phyloP scores from a whole-genome alignment of 305 asterid genomes.

The Solanum chacoense region DNA sequence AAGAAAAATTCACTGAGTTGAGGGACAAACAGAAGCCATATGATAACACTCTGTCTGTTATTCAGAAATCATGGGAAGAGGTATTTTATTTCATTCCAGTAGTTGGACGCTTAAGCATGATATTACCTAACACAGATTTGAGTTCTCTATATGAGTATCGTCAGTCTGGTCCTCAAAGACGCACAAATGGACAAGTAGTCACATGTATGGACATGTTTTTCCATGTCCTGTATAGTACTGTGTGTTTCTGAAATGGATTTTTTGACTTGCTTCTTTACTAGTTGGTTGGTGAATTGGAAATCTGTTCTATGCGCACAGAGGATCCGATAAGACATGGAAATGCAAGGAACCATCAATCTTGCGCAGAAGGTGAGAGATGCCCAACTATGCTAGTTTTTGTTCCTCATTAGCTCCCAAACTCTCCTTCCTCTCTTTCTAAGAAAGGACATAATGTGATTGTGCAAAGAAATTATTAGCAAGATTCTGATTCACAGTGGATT shows the following conservation, averaged over 20 bases:
- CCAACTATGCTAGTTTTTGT: constrained; percentile 9
- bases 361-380: constrained; percentile 31
- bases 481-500: not conserved
- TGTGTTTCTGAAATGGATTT: not conserved
- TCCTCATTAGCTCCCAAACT: not conserved
- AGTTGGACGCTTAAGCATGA: not conserved
- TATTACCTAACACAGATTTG: not conserved
- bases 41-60: constrained; percentile 38
- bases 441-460: not conserved
- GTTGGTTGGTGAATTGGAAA: constrained; percentile 67
- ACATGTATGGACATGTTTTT: not conserved
- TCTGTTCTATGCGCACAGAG: constrained; percentile 31
- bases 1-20: constrained; percentile 39
- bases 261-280: constrained; percentile 22
- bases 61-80: constrained; percentile 64
- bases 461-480: not conserved
- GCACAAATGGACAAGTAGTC: not conserved
- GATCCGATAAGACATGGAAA: constrained; percentile 35
- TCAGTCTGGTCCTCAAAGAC: not conserved
- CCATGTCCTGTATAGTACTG: not conserved
- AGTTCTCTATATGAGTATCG: not conserved
- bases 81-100: constrained; percentile 23
- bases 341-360: constrained; percentile 27
- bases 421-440: not conserved
- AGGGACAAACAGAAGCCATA: constrained; percentile 57